A percentile compares a stretch with the other conserved stretches of the same genome.
Evolutionary conservation across 192 early-diverging fungal species (phyloP).

Genomic region (Podila minutissima): DNA sequence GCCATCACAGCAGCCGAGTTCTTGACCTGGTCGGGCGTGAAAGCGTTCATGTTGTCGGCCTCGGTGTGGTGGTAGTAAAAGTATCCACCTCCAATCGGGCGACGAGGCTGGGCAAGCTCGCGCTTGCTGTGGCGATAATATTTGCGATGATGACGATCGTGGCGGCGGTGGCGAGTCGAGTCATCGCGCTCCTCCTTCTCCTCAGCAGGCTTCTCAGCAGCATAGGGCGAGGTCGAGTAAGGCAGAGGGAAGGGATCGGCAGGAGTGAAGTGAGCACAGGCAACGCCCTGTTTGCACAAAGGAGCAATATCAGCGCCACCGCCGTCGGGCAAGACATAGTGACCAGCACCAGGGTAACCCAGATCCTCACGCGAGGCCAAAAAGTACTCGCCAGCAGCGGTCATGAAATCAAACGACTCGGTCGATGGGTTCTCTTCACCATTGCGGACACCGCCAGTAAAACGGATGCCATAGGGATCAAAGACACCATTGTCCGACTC

Average conservation of each 20-base stretch:
- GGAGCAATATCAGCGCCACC: slow-evolving; percentile 63
- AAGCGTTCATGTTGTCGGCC: slow-evolving; percentile 60
- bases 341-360: slow-evolving; percentile 50
- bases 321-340: slow-evolving; percentile 48
- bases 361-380: slow-evolving; percentile 47
- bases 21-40: slow-evolving; percentile 63
- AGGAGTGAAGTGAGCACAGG: slow-evolving; percentile 61
- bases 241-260: slow-evolving; percentile 55
- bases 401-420: slow-evolving; percentile 36
- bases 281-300: slow-evolving; percentile 64
- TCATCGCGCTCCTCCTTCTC: neutral
- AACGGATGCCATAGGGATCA: slow-evolving; percentile 66
- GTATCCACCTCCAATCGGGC: slow-evolving; percentile 55
- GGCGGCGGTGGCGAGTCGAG: neutral
- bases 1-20: slow-evolving; percentile 67
- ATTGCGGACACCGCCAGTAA: slow-evolving; percentile 37
- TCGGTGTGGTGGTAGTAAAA: slow-evolving; percentile 69
- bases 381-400: slow-evolving; percentile 37
- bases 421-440: slow-evolving; percentile 1
- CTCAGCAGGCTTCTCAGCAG: slow-evolving; percentile 4
- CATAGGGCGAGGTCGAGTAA: slow-evolving; percentile 48
- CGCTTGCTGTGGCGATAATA: slow-evolving; percentile 17
- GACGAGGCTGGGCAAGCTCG: slow-evolving; percentile 28
- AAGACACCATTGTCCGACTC: slow-evolving; percentile 72
- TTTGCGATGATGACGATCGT: neutral